Conservation (phyloP, 352 stramenopile species). For the Phytophthora gonapodyides region DNA sequence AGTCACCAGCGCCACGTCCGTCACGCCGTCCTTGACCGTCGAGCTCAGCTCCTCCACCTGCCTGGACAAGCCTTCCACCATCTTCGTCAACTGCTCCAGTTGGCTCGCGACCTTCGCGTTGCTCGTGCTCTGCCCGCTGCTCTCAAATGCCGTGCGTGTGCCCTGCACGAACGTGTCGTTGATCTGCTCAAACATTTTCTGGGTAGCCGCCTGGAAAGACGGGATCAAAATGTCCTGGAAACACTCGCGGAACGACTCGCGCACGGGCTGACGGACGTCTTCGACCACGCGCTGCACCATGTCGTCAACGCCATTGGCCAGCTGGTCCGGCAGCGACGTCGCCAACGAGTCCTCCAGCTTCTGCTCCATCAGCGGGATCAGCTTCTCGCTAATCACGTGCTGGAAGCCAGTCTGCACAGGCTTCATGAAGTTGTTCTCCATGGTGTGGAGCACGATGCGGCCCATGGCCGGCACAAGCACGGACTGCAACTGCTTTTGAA, state of each 20-base stretch:
- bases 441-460: conserved; percentile 85
- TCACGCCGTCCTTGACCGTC: conserved; percentile 33
- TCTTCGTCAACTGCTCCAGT: conserved; percentile 64
- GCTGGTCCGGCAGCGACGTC: conserved; percentile 58
- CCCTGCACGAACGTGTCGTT: conserved; percentile 83
- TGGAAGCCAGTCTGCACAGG: conserved; percentile 81
- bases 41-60: conserved; percentile 65
- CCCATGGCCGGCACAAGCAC: conserved; percentile 85
- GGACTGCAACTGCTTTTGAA: conserved; percentile 84
- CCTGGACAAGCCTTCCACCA: conserved; percentile 60
- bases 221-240: conserved; percentile 89
- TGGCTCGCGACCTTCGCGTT: conserved; percentile 67
- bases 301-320: conserved; percentile 64
- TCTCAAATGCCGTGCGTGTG: conserved; percentile 63
- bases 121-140: conserved; percentile 54
- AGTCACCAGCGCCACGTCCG: conserved; percentile 17
- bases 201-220: conserved; percentile 84
- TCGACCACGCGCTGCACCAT: conserved; percentile 82
- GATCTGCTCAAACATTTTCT: conserved; percentile 92
- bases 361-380: conserved; percentile 74
- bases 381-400: conserved; percentile 70
- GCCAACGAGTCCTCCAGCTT: conserved; percentile 72
- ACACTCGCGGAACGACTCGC: conserved; percentile 84
- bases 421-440: conserved; percentile 91
- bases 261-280: conserved; percentile 78